phyloP scores from a whole-genome alignment of 2,329 filamentous ascomycete species.

The Trichoderma endophyticum region DNA sequence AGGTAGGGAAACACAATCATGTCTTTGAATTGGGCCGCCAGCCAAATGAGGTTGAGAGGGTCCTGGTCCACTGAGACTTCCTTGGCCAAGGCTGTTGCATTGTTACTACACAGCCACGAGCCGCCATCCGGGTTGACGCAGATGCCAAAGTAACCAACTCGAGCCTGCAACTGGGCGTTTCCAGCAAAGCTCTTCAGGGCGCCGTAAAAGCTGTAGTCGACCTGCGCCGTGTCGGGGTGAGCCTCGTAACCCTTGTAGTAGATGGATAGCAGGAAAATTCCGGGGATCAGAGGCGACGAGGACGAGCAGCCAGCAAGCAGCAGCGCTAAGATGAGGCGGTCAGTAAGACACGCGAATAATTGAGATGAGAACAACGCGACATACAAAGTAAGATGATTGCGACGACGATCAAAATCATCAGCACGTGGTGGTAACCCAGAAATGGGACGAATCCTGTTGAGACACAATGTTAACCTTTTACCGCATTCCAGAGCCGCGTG shows the following conservation, averaged over 20 bases:
- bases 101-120: slow-evolving; percentile 93
- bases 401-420: slow-evolving; percentile 95
- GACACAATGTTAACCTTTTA: slow-evolving; percentile 4
- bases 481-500: slow-evolving; percentile 23
- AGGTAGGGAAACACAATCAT: slow-evolving; percentile 98
- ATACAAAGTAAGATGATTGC: slow-evolving; percentile 92
- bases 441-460: slow-evolving; percentile 61
- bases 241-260: slow-evolving; percentile 90
- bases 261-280: slow-evolving; percentile 96
- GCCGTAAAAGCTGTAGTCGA: slow-evolving; percentile 80
- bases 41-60: slow-evolving; percentile 94
- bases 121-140: slow-evolving; percentile 91
- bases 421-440: slow-evolving; percentile 75
- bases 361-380: slow-evolving; percentile 36
- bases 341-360: slow-evolving; percentile 14
- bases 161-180: slow-evolving; percentile 76
- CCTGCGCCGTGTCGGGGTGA: slow-evolving; percentile 78
- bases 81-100: slow-evolving; percentile 87
- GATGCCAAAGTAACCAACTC: slow-evolving; percentile 97
- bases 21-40: slow-evolving; percentile 95
- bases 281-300: slow-evolving; percentile 88
- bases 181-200: slow-evolving; percentile 90
- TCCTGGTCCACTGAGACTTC: slow-evolving; percentile 89
- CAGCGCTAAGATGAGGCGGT: slow-evolving; percentile 58
- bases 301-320: slow-evolving; percentile 94